Base-by-base conservation (phyloP, 2,329 filamentous ascomycete genomes). In the Botrytis medusae region DNA sequence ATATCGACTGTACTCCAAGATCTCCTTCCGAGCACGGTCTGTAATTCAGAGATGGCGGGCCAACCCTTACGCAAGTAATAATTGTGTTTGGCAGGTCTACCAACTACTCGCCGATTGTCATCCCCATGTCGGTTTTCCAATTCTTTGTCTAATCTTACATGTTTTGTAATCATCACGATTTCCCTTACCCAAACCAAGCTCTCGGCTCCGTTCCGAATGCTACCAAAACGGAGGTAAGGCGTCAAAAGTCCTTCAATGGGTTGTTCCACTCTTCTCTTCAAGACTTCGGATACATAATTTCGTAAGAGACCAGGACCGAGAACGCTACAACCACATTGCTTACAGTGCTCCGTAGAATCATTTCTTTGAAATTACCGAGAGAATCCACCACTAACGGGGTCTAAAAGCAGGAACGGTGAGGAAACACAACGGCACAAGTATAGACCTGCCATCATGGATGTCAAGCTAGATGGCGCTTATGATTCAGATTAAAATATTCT, bases 401-500 rank as follows among this genome's bases (percentile, higher is more conserved):
- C 65, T 57, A 68, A 57, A 57, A 25, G 29, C 54, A 70, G 68
- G 54, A 61, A 70, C 68, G 42, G 40, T 46, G 40, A 69, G 40
- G 37, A 60, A 60, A 46, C 51, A 60, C 7, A 60, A 44, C 64
- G 25, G 48, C 48, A 57, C 65, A 68, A 57, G 34, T 29, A 57
- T 32, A 61, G 29, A 54, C 67, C 54, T 63, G 69, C 20, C 69
- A 57, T 51, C 64, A 68, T 54, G 64, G 34, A 68, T 42, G 37
- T 48, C 57, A 25, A 60, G 51, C 18, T 61, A 37, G 62, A 72
- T 68, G 29, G 71, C 71, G 62, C 71, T 68, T 69, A 48, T 69
- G 71, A 57, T 61, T 68, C 71, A 72, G 70, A 72, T 69, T 72
- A 60, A 72, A 72, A 72, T 72, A 68, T 68, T 69, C 62, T 72